Evolutionary conservation across 1,284 basidiomycete species (phyloP).

Genomic region (Trametes polyzona): DNA sequence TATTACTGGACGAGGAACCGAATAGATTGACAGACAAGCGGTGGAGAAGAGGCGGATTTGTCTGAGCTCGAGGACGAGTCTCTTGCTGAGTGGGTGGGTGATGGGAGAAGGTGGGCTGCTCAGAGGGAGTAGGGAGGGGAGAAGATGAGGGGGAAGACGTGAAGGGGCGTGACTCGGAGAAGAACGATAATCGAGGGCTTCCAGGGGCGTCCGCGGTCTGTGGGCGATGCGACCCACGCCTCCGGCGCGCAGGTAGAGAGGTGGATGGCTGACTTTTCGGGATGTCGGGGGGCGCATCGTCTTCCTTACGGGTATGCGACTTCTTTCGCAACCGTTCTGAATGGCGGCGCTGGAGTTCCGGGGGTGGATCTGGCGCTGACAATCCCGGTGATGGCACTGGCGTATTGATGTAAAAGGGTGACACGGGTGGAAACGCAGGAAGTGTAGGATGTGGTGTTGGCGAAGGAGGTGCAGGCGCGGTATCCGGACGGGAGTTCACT

Average conservation of each 20-base stretch:
- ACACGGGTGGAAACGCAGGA: slow-evolving; percentile 52
- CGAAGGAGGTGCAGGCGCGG: slow-evolving; percentile 26
- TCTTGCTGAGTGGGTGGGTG: slow-evolving; percentile 26
- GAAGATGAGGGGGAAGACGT: slow-evolving; percentile 19
- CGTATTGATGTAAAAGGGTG: slow-evolving; percentile 54
- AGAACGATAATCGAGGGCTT: slow-evolving; percentile 25
- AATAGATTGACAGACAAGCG: slow-evolving; percentile 74
- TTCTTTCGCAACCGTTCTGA: slow-evolving; percentile 46
- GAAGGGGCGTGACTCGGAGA: slow-evolving; percentile 17
- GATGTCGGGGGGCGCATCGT: slow-evolving; percentile 11
- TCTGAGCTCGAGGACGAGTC: slow-evolving; percentile 58
- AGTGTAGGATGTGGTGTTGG: slow-evolving; percentile 42
- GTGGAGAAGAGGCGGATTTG: slow-evolving; percentile 73
- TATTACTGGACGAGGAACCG: slow-evolving; percentile 44
- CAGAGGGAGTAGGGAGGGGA: slow-evolving; percentile 19
- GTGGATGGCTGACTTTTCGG: slow-evolving; percentile 16
- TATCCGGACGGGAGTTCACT: slow-evolving; percentile 34
- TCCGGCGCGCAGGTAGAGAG: slow-evolving; percentile 20
- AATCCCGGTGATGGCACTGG: slow-evolving; percentile 29
- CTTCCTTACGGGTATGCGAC: slow-evolving; percentile 9
- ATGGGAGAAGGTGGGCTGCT: slow-evolving; percentile 24
- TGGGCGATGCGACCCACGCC: slow-evolving; percentile 30
- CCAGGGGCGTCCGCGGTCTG: slow-evolving; percentile 35
- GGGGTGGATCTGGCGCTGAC: slow-evolving; percentile 29
- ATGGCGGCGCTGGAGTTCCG: slow-evolving; percentile 52